Evolutionary conservation across 768 basidiomycete genomes (phyloP).

Genomic region (Hygrocybe punicea): DNA sequence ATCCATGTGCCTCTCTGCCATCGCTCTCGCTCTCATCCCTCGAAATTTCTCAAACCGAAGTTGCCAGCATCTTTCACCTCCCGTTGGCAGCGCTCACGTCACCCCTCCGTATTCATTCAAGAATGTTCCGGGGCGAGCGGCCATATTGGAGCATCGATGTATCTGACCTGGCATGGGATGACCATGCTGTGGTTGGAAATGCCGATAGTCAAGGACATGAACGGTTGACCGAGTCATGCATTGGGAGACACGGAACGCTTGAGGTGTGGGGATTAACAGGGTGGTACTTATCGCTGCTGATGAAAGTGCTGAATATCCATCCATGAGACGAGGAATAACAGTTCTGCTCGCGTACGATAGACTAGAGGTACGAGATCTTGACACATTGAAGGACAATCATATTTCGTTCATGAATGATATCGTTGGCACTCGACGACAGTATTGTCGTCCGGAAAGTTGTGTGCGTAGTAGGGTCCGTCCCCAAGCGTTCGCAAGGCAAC

Average conservation of each 20-base stretch:
- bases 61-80: conserved; percentile 68
- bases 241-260: conserved; percentile 43
- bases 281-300: conserved; percentile 69
- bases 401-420: no score
- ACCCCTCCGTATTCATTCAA: conserved; percentile 45
- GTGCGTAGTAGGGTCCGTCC: no score
- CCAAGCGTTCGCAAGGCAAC: no score
- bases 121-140: conserved; percentile 51
- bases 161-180: conserved; percentile 48
- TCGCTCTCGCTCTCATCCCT: conserved; percentile 56
- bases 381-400: background rate
- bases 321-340: conserved; percentile 24
- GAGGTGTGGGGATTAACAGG: conserved; percentile 85
- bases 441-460: no score
- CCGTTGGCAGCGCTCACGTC: conserved; percentile 53
- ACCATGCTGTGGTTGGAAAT: conserved; percentile 18
- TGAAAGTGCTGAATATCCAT: conserved; percentile 53
- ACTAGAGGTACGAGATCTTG: background rate
- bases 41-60: conserved; percentile 55
- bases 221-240: conserved; percentile 18
- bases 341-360: background rate
- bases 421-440: no score
- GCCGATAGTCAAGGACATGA: conserved; percentile 28
- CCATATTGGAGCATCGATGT: conserved; percentile 71
- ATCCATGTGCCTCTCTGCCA: conserved; percentile 47